Evolutionary conservation across 768 basidiomycete genomes (phyloP).

Genomic region (Neoboletus magnificus): DNA sequence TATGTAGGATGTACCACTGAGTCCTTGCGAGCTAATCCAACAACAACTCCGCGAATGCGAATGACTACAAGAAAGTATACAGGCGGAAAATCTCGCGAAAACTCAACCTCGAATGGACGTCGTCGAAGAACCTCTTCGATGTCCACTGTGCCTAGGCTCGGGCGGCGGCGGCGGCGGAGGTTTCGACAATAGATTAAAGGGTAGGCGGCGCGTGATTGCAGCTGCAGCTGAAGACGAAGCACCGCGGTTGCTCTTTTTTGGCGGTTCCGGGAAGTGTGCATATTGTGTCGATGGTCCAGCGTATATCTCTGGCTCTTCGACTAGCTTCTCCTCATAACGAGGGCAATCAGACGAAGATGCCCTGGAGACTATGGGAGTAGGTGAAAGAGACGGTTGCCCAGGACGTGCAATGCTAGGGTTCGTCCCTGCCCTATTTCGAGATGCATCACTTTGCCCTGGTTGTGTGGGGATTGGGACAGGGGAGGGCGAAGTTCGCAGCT

Average conservation of each 20-base stretch:
- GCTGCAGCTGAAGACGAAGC: constrained; percentile 46
- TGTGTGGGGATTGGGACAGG: constrained; percentile 31
- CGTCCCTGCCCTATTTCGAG: constrained; percentile 63
- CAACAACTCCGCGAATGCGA: constrained; percentile 16
- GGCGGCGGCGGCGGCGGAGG: constrained; percentile 33
- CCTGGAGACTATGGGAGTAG: constrained; percentile 42
- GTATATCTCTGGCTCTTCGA: constrained; percentile 49
- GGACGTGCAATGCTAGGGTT: constrained; percentile 52
- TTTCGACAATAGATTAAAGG: constrained; percentile 68
- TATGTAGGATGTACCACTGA: constrained; percentile 1
- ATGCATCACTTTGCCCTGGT: constrained; percentile 40
- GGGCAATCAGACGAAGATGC: constrained; percentile 57
- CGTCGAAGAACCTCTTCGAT: constrained; percentile 45
- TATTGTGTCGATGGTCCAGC: constrained; percentile 69
- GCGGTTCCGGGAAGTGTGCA: constrained; percentile 70
- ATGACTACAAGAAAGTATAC: constrained; percentile 11
- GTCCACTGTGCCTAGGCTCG: constrained; percentile 28
- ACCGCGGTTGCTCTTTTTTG: constrained; percentile 40
- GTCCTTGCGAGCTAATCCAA: constrained; percentile 27
- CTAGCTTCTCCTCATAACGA: constrained; percentile 34
- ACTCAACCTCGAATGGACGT: constrained; percentile 33
- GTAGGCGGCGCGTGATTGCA: constrained; percentile 53
- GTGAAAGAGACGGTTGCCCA: constrained; percentile 39
- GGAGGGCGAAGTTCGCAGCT: constrained; percentile 56
- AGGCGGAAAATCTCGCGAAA: neutral